Conservation (phyloP, 2,329 filamentous ascomycete genomes). For the Parastagonospora avenae region DNA sequence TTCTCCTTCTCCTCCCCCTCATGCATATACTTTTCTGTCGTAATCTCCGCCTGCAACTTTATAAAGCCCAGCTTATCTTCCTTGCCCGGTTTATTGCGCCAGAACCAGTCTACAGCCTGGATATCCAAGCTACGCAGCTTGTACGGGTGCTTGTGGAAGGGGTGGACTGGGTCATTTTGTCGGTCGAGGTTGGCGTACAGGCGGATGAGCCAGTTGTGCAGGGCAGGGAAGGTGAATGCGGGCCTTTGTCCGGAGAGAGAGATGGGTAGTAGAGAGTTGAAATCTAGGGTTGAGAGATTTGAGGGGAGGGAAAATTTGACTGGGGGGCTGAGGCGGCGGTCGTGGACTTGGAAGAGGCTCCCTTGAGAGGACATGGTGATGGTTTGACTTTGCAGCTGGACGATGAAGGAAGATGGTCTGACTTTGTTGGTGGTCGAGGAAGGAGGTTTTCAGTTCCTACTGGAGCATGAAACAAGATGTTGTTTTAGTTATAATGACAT, state of each 20-base stretch:
- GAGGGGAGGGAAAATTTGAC: constrained; percentile 51
- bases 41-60: constrained; percentile 61
- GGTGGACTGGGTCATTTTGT: constrained; percentile 48
- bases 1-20: constrained; percentile 10
- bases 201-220: constrained; percentile 60
- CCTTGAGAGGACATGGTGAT: too few relatives aligned
- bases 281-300: constrained; percentile 48
- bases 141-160: constrained; percentile 59
- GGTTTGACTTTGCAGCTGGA: too few relatives aligned
- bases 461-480: too few relatives aligned
- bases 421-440: too few relatives aligned
- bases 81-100: constrained; percentile 29
- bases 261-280: constrained; percentile 9
- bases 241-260: constrained; percentile 3
- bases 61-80: constrained; percentile 58
- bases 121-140: constrained; percentile 58
- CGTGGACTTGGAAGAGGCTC: neutral
- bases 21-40: constrained; percentile 51
- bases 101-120: constrained; percentile 61
- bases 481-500: too few relatives aligned
- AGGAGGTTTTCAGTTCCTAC: too few relatives aligned
- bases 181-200: constrained; percentile 55
- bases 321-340: neutral
- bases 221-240: constrained; percentile 55
- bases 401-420: too few relatives aligned